A percentile compares a stretch with the other conserved stretches of the same genome.
phyloP scores from a whole-genome alignment of 306 rosid species.

The Cucumis melo region DNA sequence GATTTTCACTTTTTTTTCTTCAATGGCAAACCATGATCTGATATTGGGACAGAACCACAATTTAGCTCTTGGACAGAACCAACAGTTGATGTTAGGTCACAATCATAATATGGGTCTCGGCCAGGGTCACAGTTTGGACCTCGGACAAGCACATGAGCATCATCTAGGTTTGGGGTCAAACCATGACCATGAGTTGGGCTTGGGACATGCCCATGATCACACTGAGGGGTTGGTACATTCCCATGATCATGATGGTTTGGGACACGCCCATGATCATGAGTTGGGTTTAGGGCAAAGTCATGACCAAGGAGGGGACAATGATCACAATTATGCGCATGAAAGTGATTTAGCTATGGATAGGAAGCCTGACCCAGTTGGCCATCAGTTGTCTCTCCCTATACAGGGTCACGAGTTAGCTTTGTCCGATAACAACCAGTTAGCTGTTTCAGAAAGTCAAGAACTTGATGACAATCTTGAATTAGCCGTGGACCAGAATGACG shows the following conservation, averaged over 20 bases:
- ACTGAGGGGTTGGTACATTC: constrained; percentile 40
- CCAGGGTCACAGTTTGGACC: constrained; percentile 46
- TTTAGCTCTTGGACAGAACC: constrained; percentile 56
- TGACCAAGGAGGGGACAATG: constrained; percentile 39
- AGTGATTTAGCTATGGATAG: constrained; percentile 44
- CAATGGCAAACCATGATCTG: constrained; percentile 68
- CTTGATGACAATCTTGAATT: constrained; percentile 27
- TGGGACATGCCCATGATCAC: constrained; percentile 20
- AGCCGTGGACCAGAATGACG: constrained; percentile 27
- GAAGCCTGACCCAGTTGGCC: constrained; percentile 61
- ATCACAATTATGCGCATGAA: constrained; percentile 44
- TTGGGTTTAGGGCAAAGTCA: constrained; percentile 45
- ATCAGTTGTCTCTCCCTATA: constrained; percentile 32
- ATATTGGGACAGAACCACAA: constrained; percentile 59
- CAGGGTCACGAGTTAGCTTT: constrained; percentile 31
- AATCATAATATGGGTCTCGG: constrained; percentile 43
- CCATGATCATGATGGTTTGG: constrained; percentile 22
- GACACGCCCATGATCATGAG: constrained; percentile 32
- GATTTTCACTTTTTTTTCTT: constrained; percentile 7
- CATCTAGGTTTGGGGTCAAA: constrained; percentile 34
- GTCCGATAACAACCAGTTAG: constrained; percentile 25
- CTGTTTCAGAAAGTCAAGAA: constrained; percentile 21
- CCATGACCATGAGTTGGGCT: constrained; percentile 45
- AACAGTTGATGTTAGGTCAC: constrained; percentile 43
- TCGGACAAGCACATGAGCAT: constrained; percentile 38